Conservation (phyloP, 495 filamentous ascomycete species). For the Penicillium daleae region DNA sequence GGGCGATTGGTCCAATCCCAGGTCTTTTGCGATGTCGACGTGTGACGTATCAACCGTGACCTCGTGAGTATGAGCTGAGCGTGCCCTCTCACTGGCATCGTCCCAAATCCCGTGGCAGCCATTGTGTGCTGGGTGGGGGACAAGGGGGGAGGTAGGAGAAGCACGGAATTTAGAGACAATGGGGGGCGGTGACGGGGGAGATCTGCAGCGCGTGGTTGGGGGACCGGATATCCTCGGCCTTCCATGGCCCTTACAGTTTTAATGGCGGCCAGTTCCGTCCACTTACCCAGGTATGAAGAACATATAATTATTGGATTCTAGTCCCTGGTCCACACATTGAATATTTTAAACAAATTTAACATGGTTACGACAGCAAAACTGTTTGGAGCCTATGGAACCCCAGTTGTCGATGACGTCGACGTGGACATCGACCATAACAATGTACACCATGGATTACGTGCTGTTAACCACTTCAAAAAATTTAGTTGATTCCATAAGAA, state of each 20-base stretch:
- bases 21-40: conserved; percentile 21
- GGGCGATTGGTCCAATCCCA: conserved; percentile 27
- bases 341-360: not conserved
- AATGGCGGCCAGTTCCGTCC: not conserved
- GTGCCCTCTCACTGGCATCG: conserved; percentile 7
- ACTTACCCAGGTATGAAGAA: not conserved
- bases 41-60: conserved; percentile 12
- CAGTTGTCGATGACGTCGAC: not conserved
- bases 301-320: not conserved
- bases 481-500: not conserved
- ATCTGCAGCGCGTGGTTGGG: conserved; percentile 2
- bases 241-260: not conserved
- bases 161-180: conserved; percentile 12
- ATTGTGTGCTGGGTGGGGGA: conserved; percentile 12
- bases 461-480: not conserved
- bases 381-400: no score
- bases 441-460: no score
- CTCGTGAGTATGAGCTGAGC: not conserved
- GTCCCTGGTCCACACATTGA: not conserved
- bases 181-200: conserved; percentile 21
- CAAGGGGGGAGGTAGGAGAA: not conserved
- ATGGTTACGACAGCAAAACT: no score
- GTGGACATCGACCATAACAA: not conserved
- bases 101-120: conserved; percentile 14
- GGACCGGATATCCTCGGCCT: conserved; percentile 24